Evolutionary conservation across 768 basidiomycete genomes (phyloP), one percentile per base, ranked within the genome.

Genomic region (Auricularia cornea): DNA sequence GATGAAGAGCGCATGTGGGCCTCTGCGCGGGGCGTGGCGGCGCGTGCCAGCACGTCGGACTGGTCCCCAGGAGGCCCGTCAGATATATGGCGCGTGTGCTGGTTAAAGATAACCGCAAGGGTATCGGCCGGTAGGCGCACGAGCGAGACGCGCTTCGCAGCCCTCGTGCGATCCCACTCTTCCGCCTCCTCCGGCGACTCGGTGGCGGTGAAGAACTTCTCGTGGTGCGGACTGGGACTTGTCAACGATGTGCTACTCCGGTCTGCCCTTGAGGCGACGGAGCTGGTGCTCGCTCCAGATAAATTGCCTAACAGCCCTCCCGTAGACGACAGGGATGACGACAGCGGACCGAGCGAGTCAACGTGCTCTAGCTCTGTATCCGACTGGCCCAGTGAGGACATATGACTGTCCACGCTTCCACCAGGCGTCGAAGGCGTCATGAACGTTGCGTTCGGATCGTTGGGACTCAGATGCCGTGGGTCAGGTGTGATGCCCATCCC

Each of bases 161-260:
- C 88, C 59, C 87, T 85, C 1, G 92, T 94, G 72, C 86, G 86
- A 74, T 90, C 79, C 92, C 92, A 94, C 60, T 88, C 87, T 72
- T 93, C 92, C n/a, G 92, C 91, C 72, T 87, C 80, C 72, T 92
- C 90, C 54, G 72, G 71, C 26, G 70, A 76, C 69, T 86, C 84
- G 20, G 72, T 72, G 32, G 76, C 78, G 28, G 78, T 79, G 66
- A 75, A 77, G 67, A 78, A 78, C 60, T 75, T 79, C 67, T 84
- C 82, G 63, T 81, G 83, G 14, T n/a, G 3, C n/a, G 38, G 32
- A 38, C 23, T 26, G 52, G 28, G 8, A 33, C 41, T 29, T 14
- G 72, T 66, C 30, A 62, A 60, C 71, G 40, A 66, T 66, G 57
- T 61, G 64, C 29, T 44, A 66, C 33, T 67, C 67, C 65, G 67